A percentile compares a stretch with the other conserved stretches of the same genome.
These are phyloP conservation scores for Lizonia empirigonia DNA, from an alignment of 2,329 filamentous ascomycete genomes.

Conservation along the genomic window DNA sequence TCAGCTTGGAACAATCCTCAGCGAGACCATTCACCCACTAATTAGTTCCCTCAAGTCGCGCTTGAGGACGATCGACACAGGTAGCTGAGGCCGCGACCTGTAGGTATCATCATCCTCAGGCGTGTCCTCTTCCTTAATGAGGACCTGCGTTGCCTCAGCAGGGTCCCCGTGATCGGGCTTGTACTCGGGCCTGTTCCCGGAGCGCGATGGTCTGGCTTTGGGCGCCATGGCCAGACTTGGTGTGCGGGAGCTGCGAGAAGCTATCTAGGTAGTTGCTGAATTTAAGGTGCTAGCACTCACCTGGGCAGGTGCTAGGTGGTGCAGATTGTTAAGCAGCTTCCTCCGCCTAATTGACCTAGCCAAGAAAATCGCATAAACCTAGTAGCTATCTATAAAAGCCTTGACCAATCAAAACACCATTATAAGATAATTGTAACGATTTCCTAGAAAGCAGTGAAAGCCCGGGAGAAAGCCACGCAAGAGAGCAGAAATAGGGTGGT, in stretches of 20 bases:
- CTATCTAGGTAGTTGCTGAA: no score
- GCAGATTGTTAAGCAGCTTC: background rate
- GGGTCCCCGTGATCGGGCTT: no score
- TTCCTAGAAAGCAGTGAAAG: no score
- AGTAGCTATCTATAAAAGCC: no score
- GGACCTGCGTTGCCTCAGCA: conserved; percentile 2
- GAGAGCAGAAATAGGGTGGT: background rate
- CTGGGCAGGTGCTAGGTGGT: no score
- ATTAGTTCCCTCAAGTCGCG: conserved; percentile 32
- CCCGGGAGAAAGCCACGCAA: no score
- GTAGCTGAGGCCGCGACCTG: conserved; percentile 33
- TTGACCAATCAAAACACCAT: no score
- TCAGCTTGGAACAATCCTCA: conserved; percentile 6
- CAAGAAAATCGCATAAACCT: no score
- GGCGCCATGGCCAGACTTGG: conserved; percentile 19
- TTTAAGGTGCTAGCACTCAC: no score
- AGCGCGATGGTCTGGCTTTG: conserved; percentile 6
- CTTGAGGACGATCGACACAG: conserved; percentile 23
- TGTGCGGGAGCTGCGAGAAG: conserved; percentile 7
- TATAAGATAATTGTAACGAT: no score
- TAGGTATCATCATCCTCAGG: conserved; percentile 21
- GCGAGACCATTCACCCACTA: conserved; percentile 24
- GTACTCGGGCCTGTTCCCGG: background rate
- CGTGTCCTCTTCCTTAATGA: conserved; percentile 27
- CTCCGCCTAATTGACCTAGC: no score